Base-by-base conservation (phyloP, 495 filamentous ascomycete genomes). In the Diplogelasinospora grovesii region DNA sequence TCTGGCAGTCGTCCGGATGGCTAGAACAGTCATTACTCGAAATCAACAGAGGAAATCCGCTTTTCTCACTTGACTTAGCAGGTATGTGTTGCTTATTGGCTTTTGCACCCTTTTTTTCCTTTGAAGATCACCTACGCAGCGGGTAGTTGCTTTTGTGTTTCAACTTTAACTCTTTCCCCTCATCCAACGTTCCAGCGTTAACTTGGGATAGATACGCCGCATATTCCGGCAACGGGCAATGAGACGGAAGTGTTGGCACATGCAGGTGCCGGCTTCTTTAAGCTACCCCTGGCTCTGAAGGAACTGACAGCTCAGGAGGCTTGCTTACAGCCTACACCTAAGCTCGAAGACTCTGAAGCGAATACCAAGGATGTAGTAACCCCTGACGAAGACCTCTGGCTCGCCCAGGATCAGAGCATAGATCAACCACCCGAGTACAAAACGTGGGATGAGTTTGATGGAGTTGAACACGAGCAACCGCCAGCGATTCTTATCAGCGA, bases 391-490 rank as follows among this genome's bases (percentile, higher is more conserved):
- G 73, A 83, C 33, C 51, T 82, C 18, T 89, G 83, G 83, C 53
- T 70, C 35, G 9, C 57, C 38, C 47, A 53, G 10, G 53, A 64
- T 1, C 50, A 60, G 5, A 11, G 41, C 50, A 28, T 42, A 9
- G 50, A 55, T 16, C 53, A 49, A 29, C 41, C 58, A 19, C 56
- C 65, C 20, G 65, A 70, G 32, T 74, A 73, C 45, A 78, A 66
- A 48, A 85, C 77, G 16, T 95, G 88, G 89, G 85, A 93, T 41
- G 70, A 50, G 2, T 89, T 85, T 54, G 62, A 73, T 8, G 73
- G 27, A 40, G 49, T 49, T 11, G 72, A 78, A 2, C 18, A 33
- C 0, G 39, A 15, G 0, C 38, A 15, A 2, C 9, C 10, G 2
- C 19, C 45, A 0, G 50, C 56, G 19, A 74, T 75, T 27, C 89